Percentiles rank a stretch among this genome's conserved stretches.
Conservation (phyloP, 2,329 filamentous ascomycete genomes). For the Ploettnerulaceae sp. region DNA sequence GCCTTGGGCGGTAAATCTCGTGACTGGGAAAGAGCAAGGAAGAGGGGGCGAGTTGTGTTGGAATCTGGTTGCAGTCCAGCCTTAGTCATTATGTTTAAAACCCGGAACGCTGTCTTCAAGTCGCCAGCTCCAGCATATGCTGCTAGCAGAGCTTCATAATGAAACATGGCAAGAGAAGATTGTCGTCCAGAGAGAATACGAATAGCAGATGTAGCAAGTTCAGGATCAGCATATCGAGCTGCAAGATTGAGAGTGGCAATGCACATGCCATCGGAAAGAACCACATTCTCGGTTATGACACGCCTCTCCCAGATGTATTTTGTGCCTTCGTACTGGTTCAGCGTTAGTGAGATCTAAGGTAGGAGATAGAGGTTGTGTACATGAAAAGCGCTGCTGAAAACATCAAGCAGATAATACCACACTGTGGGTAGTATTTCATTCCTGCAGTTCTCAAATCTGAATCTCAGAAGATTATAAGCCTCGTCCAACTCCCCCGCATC, state of each 20-base stretch:
- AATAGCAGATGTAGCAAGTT: constrained; percentile 67
- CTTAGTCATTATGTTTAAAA: constrained; percentile 68
- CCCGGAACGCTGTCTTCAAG: constrained; percentile 59
- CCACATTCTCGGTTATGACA: constrained; percentile 50
- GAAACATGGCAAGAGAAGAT: constrained; percentile 55
- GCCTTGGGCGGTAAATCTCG: constrained; percentile 43
- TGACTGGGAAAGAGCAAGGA: constrained; percentile 46
- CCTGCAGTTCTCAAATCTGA: constrained; percentile 44
- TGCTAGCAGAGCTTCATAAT: constrained; percentile 77
- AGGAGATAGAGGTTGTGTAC: constrained; percentile 39
- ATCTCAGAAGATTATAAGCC: constrained; percentile 62
- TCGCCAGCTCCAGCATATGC: constrained; percentile 60
- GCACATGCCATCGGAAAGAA: constrained; percentile 60
- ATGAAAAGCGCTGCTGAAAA: constrained; percentile 60
- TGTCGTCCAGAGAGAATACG: constrained; percentile 55
- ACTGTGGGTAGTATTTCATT: constrained; percentile 47
- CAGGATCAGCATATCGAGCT: constrained; percentile 60
- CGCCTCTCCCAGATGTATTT: constrained; percentile 66
- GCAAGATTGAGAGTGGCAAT: constrained; percentile 68
- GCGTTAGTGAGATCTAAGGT: background rate
- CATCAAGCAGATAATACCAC: constrained; percentile 70
- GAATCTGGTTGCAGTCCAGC: constrained; percentile 53
- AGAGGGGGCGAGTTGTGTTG: constrained; percentile 60
- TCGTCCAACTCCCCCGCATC: constrained; percentile 73
- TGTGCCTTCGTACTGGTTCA: constrained; percentile 54